Percentiles rank a stretch among this genome's conserved stretches.
These are phyloP conservation scores for Astrephomene gubernaculifera DNA, from an alignment of 139 green algal species.

Conservation along the genomic window DNA sequence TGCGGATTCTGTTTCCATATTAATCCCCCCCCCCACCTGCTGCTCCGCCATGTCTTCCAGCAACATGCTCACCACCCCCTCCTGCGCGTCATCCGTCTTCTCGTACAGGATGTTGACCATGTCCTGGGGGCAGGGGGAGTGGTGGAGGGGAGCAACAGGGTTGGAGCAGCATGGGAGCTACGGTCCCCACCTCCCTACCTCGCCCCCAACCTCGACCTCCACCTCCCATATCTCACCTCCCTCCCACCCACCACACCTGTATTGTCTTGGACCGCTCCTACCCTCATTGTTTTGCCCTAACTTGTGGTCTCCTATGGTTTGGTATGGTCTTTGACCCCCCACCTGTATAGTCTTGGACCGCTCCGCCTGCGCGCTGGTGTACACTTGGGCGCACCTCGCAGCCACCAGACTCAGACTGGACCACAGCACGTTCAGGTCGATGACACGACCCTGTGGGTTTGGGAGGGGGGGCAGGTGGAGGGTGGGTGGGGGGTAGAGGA, in stretches of 20 bases:
- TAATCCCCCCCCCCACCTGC: constrained; percentile 51
- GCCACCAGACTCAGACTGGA: constrained; percentile 43
- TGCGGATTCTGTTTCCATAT: too few species aligned
- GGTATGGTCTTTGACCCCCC: too few species aligned
- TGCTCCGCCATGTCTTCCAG: constrained; percentile 79
- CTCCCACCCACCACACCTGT: background rate
- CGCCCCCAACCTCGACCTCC: background rate
- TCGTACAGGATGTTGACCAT: constrained; percentile 68
- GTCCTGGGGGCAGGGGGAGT: too few species aligned
- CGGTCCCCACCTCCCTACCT: background rate
- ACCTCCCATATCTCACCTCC: background rate
- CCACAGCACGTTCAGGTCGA: constrained; percentile 44
- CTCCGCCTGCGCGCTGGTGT: constrained; percentile 45
- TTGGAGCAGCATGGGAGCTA: background rate
- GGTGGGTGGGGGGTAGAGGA: too few species aligned
- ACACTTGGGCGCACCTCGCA: constrained; percentile 47
- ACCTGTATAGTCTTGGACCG: constrained; percentile 38
- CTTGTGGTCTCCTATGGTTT: too few species aligned
- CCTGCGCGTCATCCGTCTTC: constrained; percentile 69
- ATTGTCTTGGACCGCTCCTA: too few species aligned
- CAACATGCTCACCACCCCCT: constrained; percentile 62
- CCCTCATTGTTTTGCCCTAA: too few species aligned
- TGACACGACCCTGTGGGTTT: background rate
- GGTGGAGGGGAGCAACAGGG: too few species aligned
- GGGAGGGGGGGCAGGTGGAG: background rate